Evolutionary conservation across 78 protist genomes (phyloP).

Genomic region (Dictyostelium purpureum): DNA sequence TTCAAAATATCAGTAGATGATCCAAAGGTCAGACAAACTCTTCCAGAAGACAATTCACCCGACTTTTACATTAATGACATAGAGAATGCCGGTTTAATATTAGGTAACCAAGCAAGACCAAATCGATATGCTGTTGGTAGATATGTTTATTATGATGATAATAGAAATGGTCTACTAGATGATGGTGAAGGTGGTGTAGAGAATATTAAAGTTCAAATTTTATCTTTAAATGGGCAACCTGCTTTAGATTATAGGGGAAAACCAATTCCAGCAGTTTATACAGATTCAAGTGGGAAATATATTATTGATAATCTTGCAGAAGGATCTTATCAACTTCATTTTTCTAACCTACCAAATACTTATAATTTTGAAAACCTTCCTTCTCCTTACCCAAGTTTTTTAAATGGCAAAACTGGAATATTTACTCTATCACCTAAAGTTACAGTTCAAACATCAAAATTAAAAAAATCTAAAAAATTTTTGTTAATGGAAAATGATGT

Average conservation of each 20-base stretch:
- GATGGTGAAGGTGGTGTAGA: not conserved
- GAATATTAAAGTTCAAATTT: slow-evolving; percentile 2
- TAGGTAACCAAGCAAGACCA: not conserved
- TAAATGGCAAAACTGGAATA: not conserved
- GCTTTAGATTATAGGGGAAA: not conserved
- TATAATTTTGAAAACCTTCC: not conserved
- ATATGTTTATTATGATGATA: slow-evolving; percentile 30
- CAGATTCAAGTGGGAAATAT: slow-evolving; percentile 18
- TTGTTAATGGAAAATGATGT: not conserved
- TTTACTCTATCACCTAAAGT: not conserved
- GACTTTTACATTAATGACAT: slow-evolving; percentile 15
- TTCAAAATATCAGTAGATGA: not conserved
- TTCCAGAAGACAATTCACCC: not conserved
- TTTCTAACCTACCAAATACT: slow-evolving; percentile 9
- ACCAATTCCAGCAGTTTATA: not conserved
- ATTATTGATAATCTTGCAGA: slow-evolving; percentile 4
- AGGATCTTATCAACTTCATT: not conserved
- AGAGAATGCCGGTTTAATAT: slow-evolving; percentile 35
- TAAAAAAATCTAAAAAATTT: not conserved
- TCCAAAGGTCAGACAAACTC: not conserved
- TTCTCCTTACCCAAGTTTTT: not conserved
- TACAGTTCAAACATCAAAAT: not conserved
- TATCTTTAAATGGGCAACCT: not conserved
- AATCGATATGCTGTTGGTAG: slow-evolving; percentile 27
- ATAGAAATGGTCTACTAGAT: slow-evolving; percentile 1